Percentiles rank a stretch among this genome's conserved stretches.
These are phyloP conservation scores for Pogostemon cablin DNA, from an alignment of 257 asterid species.

Conservation along the genomic window DNA sequence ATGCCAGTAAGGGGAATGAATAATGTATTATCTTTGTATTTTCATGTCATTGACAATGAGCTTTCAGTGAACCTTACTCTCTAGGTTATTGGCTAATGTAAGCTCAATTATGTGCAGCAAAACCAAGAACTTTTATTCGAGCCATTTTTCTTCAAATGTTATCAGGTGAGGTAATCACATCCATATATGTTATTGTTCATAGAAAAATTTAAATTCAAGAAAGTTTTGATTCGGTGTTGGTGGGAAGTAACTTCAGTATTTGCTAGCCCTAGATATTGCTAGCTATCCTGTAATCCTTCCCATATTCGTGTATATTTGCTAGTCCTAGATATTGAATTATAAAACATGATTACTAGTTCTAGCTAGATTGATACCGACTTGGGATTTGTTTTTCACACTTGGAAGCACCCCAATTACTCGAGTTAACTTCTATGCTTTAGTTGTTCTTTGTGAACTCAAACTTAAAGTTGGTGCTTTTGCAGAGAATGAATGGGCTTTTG, in stretches of 20 bases:
- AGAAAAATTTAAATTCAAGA: neutral
- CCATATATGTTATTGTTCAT: no score
- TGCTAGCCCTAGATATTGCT: no score
- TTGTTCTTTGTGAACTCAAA: no score
- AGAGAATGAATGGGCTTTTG: slow-evolving; percentile 90
- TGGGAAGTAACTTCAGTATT: no score
- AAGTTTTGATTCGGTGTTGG: neutral
- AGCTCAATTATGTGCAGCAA: slow-evolving; percentile 55
- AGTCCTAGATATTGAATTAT: no score
- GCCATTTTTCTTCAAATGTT: slow-evolving; percentile 59
- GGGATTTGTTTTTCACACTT: no score
- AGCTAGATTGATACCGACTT: no score
- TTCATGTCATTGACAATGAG: neutral
- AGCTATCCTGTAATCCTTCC: no score
- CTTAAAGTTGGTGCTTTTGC: slow-evolving; percentile 29
- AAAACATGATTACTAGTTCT: no score
- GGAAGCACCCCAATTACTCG: no score
- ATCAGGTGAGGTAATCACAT: slow-evolving; percentile 49
- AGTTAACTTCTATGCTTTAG: no score
- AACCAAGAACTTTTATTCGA: slow-evolving; percentile 64
- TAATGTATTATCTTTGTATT: neutral
- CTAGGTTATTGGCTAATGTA: slow-evolving; percentile 33
- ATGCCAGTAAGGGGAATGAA: slow-evolving; percentile 56
- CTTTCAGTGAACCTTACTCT: slow-evolving; percentile 20
- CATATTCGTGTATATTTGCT: no score